phyloP scores from a whole-genome alignment of 192 early-diverging fungal genomes.

The Linnemannia exigua region DNA sequence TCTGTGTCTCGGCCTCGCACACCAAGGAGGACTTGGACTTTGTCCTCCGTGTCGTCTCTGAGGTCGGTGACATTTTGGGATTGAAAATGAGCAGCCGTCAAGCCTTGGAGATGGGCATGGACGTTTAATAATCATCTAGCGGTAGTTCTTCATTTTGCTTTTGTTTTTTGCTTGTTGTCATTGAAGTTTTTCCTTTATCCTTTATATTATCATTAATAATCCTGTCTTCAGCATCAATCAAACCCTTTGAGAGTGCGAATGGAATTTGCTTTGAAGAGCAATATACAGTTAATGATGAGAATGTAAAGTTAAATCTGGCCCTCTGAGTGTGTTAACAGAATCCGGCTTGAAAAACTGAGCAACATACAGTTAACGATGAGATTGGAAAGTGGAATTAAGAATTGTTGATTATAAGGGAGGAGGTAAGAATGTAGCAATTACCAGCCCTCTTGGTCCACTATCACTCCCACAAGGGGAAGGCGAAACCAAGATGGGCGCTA shows the following conservation, averaged over 20 bases:
- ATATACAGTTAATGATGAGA: no score
- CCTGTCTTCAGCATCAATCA: background rate
- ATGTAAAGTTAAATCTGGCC: no score
- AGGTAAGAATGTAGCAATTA: conserved; percentile 46
- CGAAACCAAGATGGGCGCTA: conserved; percentile 52
- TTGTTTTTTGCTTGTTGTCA: conserved; percentile 12
- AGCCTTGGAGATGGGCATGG: conserved; percentile 52
- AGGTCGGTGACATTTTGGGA: conserved; percentile 80
- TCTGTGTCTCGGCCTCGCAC: conserved; percentile 96
- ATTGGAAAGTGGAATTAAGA: no score
- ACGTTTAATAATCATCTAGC: conserved; percentile 22
- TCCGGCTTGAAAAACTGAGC: no score
- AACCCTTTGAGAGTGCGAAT: no score
- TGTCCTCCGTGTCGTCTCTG: conserved; percentile 77
- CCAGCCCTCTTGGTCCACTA: conserved; percentile 41
- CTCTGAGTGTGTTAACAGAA: no score
- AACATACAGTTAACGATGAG: background rate
- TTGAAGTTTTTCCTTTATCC: conserved; percentile 17
- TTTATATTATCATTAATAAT: conserved; percentile 10
- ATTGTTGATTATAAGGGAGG: background rate
- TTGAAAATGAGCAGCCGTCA: conserved; percentile 69
- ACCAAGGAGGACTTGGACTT: conserved; percentile 92
- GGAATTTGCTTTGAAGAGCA: no score
- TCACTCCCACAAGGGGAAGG: conserved; percentile 15
- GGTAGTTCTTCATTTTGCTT: background rate